These are phyloP conservation scores for Rhizopogon rudus DNA, from an alignment of 768 basidiomycete genomes.

Conservation along the genomic window DNA sequence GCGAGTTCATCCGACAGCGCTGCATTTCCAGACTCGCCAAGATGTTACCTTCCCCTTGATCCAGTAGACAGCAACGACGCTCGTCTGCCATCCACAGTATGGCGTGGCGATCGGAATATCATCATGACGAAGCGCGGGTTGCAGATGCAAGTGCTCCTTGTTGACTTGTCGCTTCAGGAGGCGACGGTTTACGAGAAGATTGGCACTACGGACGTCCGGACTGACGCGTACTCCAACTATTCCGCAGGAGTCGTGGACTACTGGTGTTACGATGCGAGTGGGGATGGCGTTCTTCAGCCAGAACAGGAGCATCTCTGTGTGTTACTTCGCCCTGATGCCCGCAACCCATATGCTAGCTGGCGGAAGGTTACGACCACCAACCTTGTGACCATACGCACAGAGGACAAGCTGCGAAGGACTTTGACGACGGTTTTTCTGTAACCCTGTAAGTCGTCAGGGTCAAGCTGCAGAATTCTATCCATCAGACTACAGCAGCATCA, in stretches of 20 bases:
- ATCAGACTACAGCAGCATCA: no score
- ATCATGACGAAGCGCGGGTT: slow-evolving; percentile 29
- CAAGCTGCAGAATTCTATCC: no score
- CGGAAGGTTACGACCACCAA: slow-evolving; percentile 22
- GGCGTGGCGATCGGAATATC: slow-evolving; percentile 25
- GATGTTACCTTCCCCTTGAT: slow-evolving; percentile 21
- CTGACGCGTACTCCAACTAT: slow-evolving; percentile 16
- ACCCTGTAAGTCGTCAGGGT: no score
- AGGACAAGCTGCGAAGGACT: slow-evolving; percentile 11
- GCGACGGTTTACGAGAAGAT: slow-evolving; percentile 14
- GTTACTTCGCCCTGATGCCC: slow-evolving; percentile 22
- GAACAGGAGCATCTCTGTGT: slow-evolving; percentile 25
- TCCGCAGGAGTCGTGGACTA: slow-evolving; percentile 24
- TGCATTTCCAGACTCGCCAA: slow-evolving; percentile 27
- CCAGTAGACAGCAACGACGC: background rate
- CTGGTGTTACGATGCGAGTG: slow-evolving; percentile 27
- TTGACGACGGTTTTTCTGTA: slow-evolving; percentile 22
- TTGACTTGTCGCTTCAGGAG: slow-evolving; percentile 15
- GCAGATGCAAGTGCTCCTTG: slow-evolving; percentile 19
- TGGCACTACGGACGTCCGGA: background rate
- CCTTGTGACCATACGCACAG: slow-evolving; percentile 18
- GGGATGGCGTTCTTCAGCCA: slow-evolving; percentile 15
- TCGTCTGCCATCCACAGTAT: background rate
- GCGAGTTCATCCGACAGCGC: slow-evolving; percentile 19
- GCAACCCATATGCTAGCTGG: slow-evolving; percentile 22